Conservation (phyloP, 352 stramenopile species). For the Plasmopara viticola region DNA sequence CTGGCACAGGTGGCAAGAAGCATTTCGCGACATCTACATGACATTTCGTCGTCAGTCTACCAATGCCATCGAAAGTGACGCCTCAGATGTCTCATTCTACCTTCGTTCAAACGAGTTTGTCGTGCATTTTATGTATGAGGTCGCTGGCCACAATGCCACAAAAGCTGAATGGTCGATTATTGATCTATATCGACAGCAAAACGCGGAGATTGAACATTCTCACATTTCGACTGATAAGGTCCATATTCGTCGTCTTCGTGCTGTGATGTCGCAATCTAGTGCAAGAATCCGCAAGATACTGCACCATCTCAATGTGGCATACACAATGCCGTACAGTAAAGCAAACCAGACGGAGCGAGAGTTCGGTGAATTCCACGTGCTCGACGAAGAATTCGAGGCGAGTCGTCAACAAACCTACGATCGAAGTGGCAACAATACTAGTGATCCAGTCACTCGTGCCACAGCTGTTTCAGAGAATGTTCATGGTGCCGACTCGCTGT, state of each 20-base stretch:
- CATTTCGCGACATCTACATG: slow-evolving; percentile 67
- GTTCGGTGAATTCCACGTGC: slow-evolving; percentile 37
- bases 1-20: slow-evolving; percentile 56
- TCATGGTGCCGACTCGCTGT: slow-evolving; percentile 53
- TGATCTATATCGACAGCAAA: slow-evolving; percentile 30
- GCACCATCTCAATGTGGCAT: slow-evolving; percentile 52
- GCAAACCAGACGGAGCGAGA: slow-evolving; percentile 33
- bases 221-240: slow-evolving; percentile 3
- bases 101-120: slow-evolving; percentile 58
- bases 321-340: slow-evolving; percentile 51
- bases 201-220: slow-evolving; percentile 1
- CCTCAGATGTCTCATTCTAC: slow-evolving; percentile 37
- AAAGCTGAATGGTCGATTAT: slow-evolving; percentile 23
- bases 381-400: slow-evolving; percentile 38
- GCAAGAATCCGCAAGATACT: slow-evolving; percentile 55
- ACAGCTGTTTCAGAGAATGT: slow-evolving; percentile 24
- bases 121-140: slow-evolving; percentile 46
- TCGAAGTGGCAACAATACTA: slow-evolving; percentile 4
- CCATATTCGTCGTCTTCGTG: slow-evolving; percentile 25
- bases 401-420: slow-evolving; percentile 17
- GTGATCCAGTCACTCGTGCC: slow-evolving; percentile 13
- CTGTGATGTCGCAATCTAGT: slow-evolving; percentile 67
- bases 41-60: slow-evolving; percentile 32
- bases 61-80: not conserved
- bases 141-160: not conserved